Evolutionary conservation across 306 rosid genomes (phyloP).

Genomic region (Alnus rubra): DNA sequence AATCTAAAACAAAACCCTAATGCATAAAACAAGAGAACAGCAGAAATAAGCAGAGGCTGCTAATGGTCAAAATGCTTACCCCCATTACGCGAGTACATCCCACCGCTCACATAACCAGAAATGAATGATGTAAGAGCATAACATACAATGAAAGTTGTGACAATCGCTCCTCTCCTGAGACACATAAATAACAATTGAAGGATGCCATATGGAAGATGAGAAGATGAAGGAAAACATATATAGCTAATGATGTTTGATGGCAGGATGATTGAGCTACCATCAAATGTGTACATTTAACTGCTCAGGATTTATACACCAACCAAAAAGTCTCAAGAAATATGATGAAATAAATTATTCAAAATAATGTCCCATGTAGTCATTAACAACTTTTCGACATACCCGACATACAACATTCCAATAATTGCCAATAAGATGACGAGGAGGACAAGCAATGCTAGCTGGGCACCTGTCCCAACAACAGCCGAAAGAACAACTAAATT

Average conservation of each 20-base stretch:
- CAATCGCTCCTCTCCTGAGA: conserved; percentile 97
- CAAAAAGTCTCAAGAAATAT: not conserved
- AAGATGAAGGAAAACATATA: conserved; percentile 12
- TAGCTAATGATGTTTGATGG: not conserved
- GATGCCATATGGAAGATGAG: not conserved
- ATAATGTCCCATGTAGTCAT: conserved; percentile 20
- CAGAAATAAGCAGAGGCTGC: not conserved
- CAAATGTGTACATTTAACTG: not conserved
- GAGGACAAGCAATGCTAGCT: conserved; percentile 91
- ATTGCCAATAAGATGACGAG: conserved; percentile 98
- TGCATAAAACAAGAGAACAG: not conserved
- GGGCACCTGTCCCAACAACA: conserved; percentile 99
- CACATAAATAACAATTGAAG: conserved; percentile 15
- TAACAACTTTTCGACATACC: conserved; percentile 42
- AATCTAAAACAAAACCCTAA: conserved; percentile 22
- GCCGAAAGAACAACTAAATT: conserved; percentile 86
- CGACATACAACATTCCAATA: conserved; percentile 97
- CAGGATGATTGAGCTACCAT: not conserved
- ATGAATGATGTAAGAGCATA: conserved; percentile 98
- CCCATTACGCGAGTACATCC: conserved; percentile 98
- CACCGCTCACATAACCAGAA: conserved; percentile 98
- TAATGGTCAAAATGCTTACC: conserved; percentile 41
- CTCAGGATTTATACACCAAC: conserved; percentile 8
- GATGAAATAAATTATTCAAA: conserved; percentile 13
- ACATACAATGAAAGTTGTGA: conserved; percentile 96